Evolutionary conservation across 352 stramenopile species (phyloP).

Genomic region (Globisporangium perplexum): DNA sequence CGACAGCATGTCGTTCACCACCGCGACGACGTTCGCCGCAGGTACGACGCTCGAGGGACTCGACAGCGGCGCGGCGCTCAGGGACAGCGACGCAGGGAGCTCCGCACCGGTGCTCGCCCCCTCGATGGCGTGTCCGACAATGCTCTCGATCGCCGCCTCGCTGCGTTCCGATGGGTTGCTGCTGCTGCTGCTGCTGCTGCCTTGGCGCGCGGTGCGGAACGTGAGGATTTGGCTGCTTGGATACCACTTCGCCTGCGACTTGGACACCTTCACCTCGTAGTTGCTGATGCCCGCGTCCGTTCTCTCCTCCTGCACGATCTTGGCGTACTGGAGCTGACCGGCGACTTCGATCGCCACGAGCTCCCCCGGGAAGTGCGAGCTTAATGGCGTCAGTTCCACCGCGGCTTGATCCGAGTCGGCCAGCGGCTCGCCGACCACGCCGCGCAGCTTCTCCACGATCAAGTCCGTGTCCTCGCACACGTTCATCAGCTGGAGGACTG

Average conservation of each 20-base stretch:
- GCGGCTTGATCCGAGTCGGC: slow-evolving; percentile 32
- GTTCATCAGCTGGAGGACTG: slow-evolving; percentile 48
- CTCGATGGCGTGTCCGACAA: neutral
- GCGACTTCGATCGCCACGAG: slow-evolving; percentile 54
- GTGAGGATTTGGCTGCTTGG: slow-evolving; percentile 62
- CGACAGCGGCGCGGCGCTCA: neutral
- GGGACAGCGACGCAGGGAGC: slow-evolving; percentile 14
- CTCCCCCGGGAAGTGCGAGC: slow-evolving; percentile 64
- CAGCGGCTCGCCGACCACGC: slow-evolving; percentile 44
- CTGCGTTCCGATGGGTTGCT: neutral
- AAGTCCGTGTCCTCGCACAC: slow-evolving; percentile 57
- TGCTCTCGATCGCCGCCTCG: neutral
- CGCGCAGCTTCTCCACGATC: slow-evolving; percentile 66
- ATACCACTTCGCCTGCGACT: slow-evolving; percentile 29
- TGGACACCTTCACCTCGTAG: slow-evolving; percentile 60
- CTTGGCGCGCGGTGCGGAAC: slow-evolving; percentile 49
- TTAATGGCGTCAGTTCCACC: slow-evolving; percentile 57
- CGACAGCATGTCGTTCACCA: slow-evolving; percentile 68
- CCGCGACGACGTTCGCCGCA: slow-evolving; percentile 50
- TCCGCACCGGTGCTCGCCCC: neutral
- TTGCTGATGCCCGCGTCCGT: slow-evolving; percentile 28
- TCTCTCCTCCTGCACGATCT: slow-evolving; percentile 40
- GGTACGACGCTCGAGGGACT: slow-evolving; percentile 14
- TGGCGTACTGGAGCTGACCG: slow-evolving; percentile 50
- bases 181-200: neutral